Percentiles rank a stretch among this genome's conserved stretches.
Conservation (phyloP, 768 basidiomycete genomes). For the Lactarius deliciosus region DNA sequence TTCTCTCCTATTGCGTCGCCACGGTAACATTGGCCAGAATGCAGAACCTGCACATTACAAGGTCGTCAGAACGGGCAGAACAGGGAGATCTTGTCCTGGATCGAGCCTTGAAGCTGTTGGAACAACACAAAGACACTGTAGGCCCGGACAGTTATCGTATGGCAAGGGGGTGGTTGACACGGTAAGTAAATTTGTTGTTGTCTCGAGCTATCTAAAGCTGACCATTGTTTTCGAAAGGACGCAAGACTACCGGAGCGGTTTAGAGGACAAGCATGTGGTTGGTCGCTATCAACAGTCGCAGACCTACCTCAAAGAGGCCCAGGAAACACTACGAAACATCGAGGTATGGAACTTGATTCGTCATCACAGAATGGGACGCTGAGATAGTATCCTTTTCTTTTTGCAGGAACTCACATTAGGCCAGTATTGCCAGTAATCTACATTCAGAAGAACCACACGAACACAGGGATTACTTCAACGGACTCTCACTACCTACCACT, state of each 20-base stretch:
- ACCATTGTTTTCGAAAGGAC: conserved; percentile 2
- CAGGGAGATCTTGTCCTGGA: conserved; percentile 6
- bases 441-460: too few species aligned
- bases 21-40: background rate
- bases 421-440: background rate
- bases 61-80: background rate
- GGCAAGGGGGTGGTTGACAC: conserved; percentile 7
- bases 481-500: too few species aligned
- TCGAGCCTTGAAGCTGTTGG: background rate
- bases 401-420: conserved; percentile 8
- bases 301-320: conserved; percentile 13
- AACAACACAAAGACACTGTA: background rate
- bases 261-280: conserved; percentile 7
- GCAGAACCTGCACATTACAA: background rate
- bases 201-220: background rate
- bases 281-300: background rate
- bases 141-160: background rate
- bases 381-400: background rate
- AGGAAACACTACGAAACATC: conserved; percentile 3
- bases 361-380: background rate
- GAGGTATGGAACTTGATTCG: background rate
- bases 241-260: background rate
- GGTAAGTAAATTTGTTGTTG: background rate
- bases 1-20: background rate
- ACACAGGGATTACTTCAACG: too few species aligned